Evolutionary conservation across 805 yeast genomes (phyloP).

Genomic region (Myxozyma neotropica): DNA sequence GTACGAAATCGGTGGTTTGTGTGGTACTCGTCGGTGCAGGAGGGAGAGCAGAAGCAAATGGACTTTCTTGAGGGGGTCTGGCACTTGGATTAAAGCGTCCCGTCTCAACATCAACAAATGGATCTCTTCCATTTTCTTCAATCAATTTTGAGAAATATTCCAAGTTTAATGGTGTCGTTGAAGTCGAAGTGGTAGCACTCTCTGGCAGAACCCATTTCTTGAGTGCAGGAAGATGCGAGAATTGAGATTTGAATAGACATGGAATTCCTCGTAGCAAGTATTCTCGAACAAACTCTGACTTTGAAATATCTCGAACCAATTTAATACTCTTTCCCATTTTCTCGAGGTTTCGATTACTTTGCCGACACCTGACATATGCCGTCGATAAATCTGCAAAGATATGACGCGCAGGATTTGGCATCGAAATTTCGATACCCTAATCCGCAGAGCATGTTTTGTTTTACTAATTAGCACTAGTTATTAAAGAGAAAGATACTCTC

Average conservation of each 20-base stretch:
- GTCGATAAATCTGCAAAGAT: neutral
- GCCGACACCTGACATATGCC: neutral
- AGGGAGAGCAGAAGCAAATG: neutral
- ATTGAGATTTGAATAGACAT: conserved; percentile 16
- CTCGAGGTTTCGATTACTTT: neutral
- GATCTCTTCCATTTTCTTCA: conserved; percentile 16
- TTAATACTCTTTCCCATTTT: conserved; percentile 6
- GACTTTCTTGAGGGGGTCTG: neutral
- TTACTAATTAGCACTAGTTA: no score
- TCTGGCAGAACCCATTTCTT: conserved; percentile 11
- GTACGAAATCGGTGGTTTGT: conserved; percentile 5
- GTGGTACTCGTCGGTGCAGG: neutral
- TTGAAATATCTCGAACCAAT: conserved; percentile 3
- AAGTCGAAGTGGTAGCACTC: neutral
- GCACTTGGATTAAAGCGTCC: conserved; percentile 16
- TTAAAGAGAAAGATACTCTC: no score
- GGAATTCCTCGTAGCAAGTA: conserved; percentile 8
- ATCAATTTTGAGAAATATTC: conserved; percentile 10
- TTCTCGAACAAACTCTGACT: conserved; percentile 1
- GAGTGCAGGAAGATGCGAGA: conserved; percentile 17
- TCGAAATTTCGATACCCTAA: neutral
- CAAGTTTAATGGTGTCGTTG: neutral
- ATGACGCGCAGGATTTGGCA: no score
- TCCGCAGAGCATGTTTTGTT: neutral
- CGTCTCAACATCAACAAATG: conserved; percentile 27